A percentile compares a stretch with the other conserved stretches of the same genome.
phyloP scores from a whole-genome alignment of 2,329 filamentous ascomycete genomes.

The Phoma sp. region DNA sequence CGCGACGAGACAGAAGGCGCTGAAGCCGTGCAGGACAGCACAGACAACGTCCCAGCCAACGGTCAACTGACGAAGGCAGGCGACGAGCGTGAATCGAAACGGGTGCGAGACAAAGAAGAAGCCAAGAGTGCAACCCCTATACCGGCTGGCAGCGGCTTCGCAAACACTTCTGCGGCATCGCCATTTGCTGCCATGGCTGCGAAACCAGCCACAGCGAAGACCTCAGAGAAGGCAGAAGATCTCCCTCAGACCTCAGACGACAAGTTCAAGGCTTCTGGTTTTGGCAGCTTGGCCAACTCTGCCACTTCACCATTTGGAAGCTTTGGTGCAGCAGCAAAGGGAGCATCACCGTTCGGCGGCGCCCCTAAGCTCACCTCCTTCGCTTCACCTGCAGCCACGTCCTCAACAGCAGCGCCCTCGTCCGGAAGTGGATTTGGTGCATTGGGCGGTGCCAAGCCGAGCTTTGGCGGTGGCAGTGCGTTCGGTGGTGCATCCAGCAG shows the following conservation, averaged over 20 bases:
- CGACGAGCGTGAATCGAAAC: constrained; percentile 45
- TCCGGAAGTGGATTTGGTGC: constrained; percentile 40
- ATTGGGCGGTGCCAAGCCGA: constrained; percentile 40
- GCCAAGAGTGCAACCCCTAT: constrained; percentile 33
- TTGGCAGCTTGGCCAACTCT: constrained; percentile 51
- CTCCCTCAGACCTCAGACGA: constrained; percentile 49
- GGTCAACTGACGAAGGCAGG: constrained; percentile 23
- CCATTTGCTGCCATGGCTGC: constrained; percentile 55
- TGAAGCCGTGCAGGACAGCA: constrained; percentile 16
- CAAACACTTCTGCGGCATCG: constrained; percentile 53
- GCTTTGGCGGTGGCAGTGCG: constrained; percentile 43
- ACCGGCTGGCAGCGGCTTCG: constrained; percentile 50
- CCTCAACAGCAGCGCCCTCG: constrained; percentile 16
- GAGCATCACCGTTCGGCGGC: constrained; percentile 46
- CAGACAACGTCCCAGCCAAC: constrained; percentile 17
- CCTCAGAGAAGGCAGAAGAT: constrained; percentile 23
- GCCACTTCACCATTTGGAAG: constrained; percentile 46
- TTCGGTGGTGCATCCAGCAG: constrained; percentile 52
- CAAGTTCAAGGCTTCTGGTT: constrained; percentile 60
- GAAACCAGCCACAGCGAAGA: constrained; percentile 40
- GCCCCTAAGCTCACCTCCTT: constrained; percentile 40
- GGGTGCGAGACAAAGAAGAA: constrained; percentile 43
- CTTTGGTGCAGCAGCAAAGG: constrained; percentile 21
- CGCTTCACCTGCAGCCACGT: constrained; percentile 24
- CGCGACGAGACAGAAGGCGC: constrained; percentile 38